phyloP scores from a whole-genome alignment of 75 land plant genomes.

The Sequoia sempervirens region DNA sequence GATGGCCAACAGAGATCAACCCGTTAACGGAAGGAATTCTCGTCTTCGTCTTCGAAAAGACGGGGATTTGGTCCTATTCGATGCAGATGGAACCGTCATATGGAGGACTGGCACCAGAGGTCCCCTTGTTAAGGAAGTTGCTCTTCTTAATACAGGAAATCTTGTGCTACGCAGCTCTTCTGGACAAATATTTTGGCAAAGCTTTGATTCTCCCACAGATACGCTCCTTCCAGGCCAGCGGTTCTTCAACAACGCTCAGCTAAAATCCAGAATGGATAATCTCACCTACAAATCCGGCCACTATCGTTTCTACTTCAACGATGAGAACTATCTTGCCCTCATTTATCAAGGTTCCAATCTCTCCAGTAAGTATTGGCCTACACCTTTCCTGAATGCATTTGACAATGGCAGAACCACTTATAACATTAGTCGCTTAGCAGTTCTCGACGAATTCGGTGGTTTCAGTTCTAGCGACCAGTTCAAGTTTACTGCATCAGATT shows the following conservation, averaged over 20 bases:
- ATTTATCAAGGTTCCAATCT: neutral
- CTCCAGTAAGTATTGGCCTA: neutral
- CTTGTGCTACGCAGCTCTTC: slow-evolving; percentile 12
- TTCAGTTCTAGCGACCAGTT: slow-evolving; percentile 33
- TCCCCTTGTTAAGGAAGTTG: neutral
- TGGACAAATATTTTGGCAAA: slow-evolving; percentile 13
- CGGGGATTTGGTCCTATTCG: too few species aligned
- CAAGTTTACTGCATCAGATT: slow-evolving; percentile 29
- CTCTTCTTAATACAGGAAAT: slow-evolving; percentile 18
- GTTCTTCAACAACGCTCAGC: neutral
- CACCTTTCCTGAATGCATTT: neutral
- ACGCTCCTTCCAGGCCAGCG: slow-evolving; percentile 20
- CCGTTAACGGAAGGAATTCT: too few species aligned
- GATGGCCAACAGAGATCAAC: too few species aligned
- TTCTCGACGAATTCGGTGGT: slow-evolving; percentile 26
- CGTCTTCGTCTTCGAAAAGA: too few species aligned
- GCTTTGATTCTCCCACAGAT: slow-evolving; percentile 23
- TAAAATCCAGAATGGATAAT: neutral
- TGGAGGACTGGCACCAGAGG: slow-evolving; percentile 19
- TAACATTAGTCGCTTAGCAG: slow-evolving; percentile 29
- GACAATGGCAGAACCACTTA: neutral
- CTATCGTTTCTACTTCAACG: neutral
- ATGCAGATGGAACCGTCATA: neutral
- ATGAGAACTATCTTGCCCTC: neutral
- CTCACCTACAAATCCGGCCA: neutral